A percentile compares a stretch with the other conserved stretches of the same genome.
Evolutionary conservation across 768 basidiomycete genomes (phyloP).

Genomic region (Fomitopsis serialis): DNA sequence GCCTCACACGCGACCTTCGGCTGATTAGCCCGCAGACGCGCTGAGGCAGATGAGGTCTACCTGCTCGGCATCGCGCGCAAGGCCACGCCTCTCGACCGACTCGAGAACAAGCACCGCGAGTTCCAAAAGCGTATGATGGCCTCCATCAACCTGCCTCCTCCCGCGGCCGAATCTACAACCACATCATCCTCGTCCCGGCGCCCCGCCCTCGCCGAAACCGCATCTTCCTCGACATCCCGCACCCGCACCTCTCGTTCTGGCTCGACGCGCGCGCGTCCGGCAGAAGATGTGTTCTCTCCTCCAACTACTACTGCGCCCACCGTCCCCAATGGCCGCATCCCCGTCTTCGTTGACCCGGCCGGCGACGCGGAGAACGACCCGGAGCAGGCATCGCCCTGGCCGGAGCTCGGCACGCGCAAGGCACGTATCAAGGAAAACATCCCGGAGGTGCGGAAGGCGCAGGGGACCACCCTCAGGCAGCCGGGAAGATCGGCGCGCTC

Average conservation of each 20-base stretch:
- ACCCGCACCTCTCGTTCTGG: slow-evolving; percentile 13
- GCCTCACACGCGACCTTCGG: background rate
- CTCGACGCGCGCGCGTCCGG: slow-evolving; percentile 24
- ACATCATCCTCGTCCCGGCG: slow-evolving; percentile 30
- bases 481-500: slow-evolving; percentile 46
- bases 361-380: slow-evolving; percentile 33
- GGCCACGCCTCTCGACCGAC: slow-evolving; percentile 74
- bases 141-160: slow-evolving; percentile 31
- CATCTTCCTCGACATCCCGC: slow-evolving; percentile 28
- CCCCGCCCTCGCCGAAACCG: slow-evolving; percentile 40
- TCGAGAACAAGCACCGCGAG: slow-evolving; percentile 72
- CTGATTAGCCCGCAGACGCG: slow-evolving; percentile 45
- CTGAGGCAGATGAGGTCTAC: slow-evolving; percentile 87
- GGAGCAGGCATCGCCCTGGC: slow-evolving; percentile 47
- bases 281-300: slow-evolving; percentile 23
- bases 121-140: slow-evolving; percentile 93
- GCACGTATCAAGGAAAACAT: slow-evolving; percentile 76
- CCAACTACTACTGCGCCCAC: slow-evolving; percentile 25
- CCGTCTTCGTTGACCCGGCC: slow-evolving; percentile 69
- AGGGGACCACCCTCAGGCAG: slow-evolving; percentile 61
- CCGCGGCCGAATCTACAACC: slow-evolving; percentile 27
- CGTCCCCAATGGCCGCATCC: slow-evolving; percentile 53
- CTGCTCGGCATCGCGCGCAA: slow-evolving; percentile 82
- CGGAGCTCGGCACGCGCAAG: slow-evolving; percentile 74
- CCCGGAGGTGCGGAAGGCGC: slow-evolving; percentile 62